Conservation (phyloP, 805 yeast genomes). For the Saturnispora ahearnii region DNA sequence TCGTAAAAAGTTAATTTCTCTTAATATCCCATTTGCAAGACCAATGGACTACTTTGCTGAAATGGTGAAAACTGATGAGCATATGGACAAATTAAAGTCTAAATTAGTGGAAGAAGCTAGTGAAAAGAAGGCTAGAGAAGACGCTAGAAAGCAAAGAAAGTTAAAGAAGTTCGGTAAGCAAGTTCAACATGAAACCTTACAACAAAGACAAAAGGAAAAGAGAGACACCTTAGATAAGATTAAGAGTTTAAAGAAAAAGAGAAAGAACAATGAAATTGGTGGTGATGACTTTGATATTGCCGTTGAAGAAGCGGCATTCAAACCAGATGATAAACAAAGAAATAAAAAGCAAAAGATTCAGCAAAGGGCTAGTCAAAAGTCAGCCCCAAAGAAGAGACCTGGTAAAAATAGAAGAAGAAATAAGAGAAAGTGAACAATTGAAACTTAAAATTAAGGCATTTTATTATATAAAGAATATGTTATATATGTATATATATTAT, state of each 20-base stretch:
- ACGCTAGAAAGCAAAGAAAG: slow-evolving; percentile 88
- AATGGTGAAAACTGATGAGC: slow-evolving; percentile 96
- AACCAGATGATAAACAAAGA: slow-evolving; percentile 27
- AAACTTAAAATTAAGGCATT: not conserved
- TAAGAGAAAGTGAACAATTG: slow-evolving; percentile 13
- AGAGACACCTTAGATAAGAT: slow-evolving; percentile 82
- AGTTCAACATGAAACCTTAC: slow-evolving; percentile 88
- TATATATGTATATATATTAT: slow-evolving; percentile 2
- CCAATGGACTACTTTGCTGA: slow-evolving; percentile 97
- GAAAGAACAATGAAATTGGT: slow-evolving; percentile 64
- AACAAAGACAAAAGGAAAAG: slow-evolving; percentile 90
- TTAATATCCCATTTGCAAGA: slow-evolving; percentile 80
- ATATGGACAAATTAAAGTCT: slow-evolving; percentile 86
- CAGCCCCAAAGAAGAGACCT: slow-evolving; percentile 37
- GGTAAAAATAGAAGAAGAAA: slow-evolving; percentile 47
- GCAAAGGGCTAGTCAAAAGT: slow-evolving; percentile 33
- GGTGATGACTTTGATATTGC: slow-evolving; percentile 82
- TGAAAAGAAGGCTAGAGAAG: slow-evolving; percentile 84
- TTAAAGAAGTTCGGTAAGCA: slow-evolving; percentile 96
- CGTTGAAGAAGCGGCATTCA: slow-evolving; percentile 79
- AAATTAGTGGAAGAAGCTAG: slow-evolving; percentile 68
- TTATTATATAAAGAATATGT: not conserved
- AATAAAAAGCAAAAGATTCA: slow-evolving; percentile 51
- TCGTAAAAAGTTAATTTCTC: slow-evolving; percentile 52
- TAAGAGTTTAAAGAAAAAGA: slow-evolving; percentile 82